Conservation (phyloP, 108 stramenopile genomes). For the Fragilaria crotonensis region DNA sequence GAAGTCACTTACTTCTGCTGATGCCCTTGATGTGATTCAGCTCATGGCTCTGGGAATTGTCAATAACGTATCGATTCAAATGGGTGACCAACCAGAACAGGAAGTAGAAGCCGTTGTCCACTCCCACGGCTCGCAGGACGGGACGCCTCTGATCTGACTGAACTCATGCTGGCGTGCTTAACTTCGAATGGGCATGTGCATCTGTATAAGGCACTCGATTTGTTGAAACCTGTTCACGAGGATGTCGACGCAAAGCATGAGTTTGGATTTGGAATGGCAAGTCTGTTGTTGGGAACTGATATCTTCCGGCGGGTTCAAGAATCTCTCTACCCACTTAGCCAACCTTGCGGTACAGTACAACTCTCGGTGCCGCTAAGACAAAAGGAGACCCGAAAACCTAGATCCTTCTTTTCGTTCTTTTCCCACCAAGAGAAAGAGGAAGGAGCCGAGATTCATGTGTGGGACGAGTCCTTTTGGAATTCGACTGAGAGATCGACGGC, state of each 20-base stretch:
- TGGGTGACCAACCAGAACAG: neutral
- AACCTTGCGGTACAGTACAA: constrained; percentile 7
- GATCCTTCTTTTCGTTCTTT: neutral
- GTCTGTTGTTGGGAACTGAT: constrained; percentile 16
- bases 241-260: neutral
- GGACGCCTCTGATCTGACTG: neutral
- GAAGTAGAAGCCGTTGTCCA: neutral
- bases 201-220: constrained; percentile 12
- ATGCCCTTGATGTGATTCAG: constrained; percentile 7
- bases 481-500: constrained; percentile 24
- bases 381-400: constrained; percentile 2
- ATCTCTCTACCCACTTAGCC: constrained; percentile 6
- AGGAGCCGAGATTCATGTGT: neutral
- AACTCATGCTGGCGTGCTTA: constrained; percentile 10
- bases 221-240: neutral
- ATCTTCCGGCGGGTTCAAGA: constrained; percentile 10
- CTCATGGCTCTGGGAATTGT: constrained; percentile 4
- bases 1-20: neutral
- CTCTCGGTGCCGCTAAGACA: neutral
- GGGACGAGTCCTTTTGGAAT: constrained; percentile 16
- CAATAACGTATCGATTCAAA: neutral
- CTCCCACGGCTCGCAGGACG: neutral
- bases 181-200: constrained; percentile 11
- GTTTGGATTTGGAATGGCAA: constrained; percentile 8
- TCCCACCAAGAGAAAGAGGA: neutral